These are phyloP conservation scores for Fraxinus greggii DNA, from an alignment of 305 asterid species.

Conservation along the genomic window DNA sequence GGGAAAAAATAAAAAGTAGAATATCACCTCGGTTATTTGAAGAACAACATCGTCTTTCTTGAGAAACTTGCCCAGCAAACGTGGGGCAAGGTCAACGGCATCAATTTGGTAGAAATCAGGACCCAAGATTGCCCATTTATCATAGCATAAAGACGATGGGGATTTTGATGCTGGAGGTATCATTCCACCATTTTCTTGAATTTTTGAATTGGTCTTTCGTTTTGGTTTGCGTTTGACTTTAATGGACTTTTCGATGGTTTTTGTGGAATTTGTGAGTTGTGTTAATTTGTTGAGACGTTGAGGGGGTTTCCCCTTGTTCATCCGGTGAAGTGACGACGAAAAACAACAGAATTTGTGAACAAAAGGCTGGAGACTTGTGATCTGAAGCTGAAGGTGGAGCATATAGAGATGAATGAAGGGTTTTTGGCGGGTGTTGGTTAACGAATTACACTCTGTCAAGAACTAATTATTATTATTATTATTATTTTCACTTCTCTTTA, in stretches of 20 bases:
- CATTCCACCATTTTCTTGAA: conserved; percentile 23
- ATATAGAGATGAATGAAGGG: neutral
- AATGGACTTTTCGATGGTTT: conserved; percentile 23
- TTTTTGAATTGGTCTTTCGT: conserved; percentile 27
- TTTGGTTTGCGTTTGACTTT: conserved; percentile 23
- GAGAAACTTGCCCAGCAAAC: conserved; percentile 80
- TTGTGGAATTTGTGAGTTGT: conserved; percentile 28
- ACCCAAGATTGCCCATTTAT: conserved; percentile 44
- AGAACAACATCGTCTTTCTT: conserved; percentile 84
- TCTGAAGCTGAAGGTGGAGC: neutral
- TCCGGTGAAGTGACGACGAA: conserved; percentile 18
- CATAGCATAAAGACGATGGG: conserved; percentile 24
- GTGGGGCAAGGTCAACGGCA: conserved; percentile 93
- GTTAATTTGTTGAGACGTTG: conserved; percentile 16
- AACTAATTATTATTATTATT: neutral
- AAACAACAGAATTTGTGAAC: neutral
- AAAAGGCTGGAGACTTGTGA: conserved; percentile 4
- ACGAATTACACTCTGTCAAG: neutral
- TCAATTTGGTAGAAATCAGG: conserved; percentile 75
- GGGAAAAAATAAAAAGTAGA: neutral
- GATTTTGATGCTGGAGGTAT: conserved; percentile 25
- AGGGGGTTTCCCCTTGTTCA: conserved; percentile 34
- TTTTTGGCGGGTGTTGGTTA: neutral
- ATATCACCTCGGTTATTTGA: conserved; percentile 76
- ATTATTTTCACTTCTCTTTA: neutral